Percentiles rank a stretch among this genome's conserved stretches.
Evolutionary conservation across 2,329 filamentous ascomycete species (phyloP).

Genomic region (Fonsecaea erecta): DNA sequence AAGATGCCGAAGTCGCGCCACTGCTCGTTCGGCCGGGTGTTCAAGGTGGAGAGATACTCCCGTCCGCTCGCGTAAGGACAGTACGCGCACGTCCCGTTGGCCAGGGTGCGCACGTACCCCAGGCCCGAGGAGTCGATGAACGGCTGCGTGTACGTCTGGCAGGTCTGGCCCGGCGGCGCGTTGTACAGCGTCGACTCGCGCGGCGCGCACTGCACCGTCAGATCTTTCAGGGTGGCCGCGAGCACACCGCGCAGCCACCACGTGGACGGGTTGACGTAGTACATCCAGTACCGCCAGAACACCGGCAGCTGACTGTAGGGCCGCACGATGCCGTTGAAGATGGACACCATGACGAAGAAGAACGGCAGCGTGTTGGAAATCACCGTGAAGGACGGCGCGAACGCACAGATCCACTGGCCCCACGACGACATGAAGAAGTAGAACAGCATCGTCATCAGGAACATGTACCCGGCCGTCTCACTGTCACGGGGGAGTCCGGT

Average conservation of each 20-base stretch:
- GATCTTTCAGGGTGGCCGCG: conserved; percentile 62
- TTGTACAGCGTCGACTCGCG: conserved; percentile 69
- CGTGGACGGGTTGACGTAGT: conserved; percentile 70
- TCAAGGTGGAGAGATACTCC: conserved; percentile 67
- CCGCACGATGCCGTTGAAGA: conserved; percentile 78
- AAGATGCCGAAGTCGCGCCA: conserved; percentile 77
- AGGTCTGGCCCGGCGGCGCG: conserved; percentile 67
- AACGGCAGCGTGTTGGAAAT: conserved; percentile 76
- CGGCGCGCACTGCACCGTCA: conserved; percentile 57
- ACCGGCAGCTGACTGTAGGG: conserved; percentile 65
- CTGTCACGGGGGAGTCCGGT: conserved; percentile 70
- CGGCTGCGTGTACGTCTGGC: conserved; percentile 64
- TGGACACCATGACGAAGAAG: conserved; percentile 76
- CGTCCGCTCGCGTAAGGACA: conserved; percentile 69
- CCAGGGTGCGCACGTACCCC: conserved; percentile 64
- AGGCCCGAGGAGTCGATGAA: conserved; percentile 55
- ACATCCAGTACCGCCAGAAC: conserved; percentile 46
- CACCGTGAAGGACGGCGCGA: conserved; percentile 77
- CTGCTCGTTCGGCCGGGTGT: conserved; percentile 63
- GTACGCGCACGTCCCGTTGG: conserved; percentile 67
- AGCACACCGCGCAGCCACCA: conserved; percentile 76
- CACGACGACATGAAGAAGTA: conserved; percentile 75
- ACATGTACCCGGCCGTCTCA: conserved; percentile 72
- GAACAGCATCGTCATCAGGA: conserved; percentile 78
- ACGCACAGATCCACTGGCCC: conserved; percentile 85